Evolutionary conservation across 768 basidiomycete genomes (phyloP).

Genomic region (Candolleomyces aberdarensis): DNA sequence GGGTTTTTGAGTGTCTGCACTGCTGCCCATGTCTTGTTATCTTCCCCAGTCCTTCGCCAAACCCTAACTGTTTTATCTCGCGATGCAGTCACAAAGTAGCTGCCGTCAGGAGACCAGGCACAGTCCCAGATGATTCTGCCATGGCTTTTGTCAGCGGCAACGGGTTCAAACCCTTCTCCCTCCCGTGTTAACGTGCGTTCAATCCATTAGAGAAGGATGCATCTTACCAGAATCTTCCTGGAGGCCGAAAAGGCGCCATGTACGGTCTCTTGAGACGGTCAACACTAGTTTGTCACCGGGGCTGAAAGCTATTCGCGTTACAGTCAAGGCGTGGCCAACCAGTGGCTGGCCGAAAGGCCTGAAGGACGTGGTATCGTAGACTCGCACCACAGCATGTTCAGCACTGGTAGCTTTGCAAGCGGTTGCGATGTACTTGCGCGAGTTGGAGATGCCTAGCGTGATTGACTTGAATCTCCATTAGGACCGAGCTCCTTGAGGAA

Average conservation of each 20-base stretch:
- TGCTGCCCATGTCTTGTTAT: slow-evolving; percentile 49
- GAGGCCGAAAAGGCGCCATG: slow-evolving; percentile 79
- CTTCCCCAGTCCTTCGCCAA: slow-evolving; percentile 50
- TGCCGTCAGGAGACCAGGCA: slow-evolving; percentile 75
- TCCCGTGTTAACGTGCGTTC: not conserved
- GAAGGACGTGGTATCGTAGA: slow-evolving; percentile 74
- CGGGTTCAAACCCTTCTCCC: slow-evolving; percentile 50
- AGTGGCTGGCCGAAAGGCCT: slow-evolving; percentile 70
- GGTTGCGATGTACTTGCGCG: slow-evolving; percentile 72
- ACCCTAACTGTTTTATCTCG: slow-evolving; percentile 94
- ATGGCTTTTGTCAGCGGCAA: slow-evolving; percentile 80
- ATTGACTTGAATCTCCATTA: slow-evolving; percentile 56
- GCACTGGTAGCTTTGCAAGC: slow-evolving; percentile 85
- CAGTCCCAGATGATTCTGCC: slow-evolving; percentile 95
- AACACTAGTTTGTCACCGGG: slow-evolving; percentile 76
- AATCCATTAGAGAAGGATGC: not conserved
- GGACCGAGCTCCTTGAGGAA: not conserved
- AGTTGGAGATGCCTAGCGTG: slow-evolving; percentile 71
- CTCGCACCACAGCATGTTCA: slow-evolving; percentile 86
- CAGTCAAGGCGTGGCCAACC: slow-evolving; percentile 81
- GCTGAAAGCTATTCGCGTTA: slow-evolving; percentile 89
- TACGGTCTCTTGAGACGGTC: slow-evolving; percentile 87
- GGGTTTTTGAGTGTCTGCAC: slow-evolving; percentile 61
- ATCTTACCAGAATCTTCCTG: slow-evolving; percentile 38
- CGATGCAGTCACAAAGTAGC: slow-evolving; percentile 88